A percentile compares a stretch with the other conserved stretches of the same genome.
These are phyloP conservation scores for Syzygium aqueum DNA, from an alignment of 345 rosid species.

Conservation along the genomic window DNA sequence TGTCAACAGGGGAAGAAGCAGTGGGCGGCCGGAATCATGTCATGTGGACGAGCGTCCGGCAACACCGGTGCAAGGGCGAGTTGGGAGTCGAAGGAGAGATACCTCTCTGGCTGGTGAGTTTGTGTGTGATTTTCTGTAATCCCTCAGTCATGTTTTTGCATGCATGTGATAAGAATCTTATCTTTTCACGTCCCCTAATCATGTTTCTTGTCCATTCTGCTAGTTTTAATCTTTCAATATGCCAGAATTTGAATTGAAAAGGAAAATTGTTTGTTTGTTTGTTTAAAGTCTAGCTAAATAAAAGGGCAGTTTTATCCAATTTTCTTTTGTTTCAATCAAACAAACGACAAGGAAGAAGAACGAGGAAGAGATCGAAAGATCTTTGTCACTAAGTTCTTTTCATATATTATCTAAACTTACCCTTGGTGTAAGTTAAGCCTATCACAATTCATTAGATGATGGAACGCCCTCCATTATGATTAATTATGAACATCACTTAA, in stretches of 20 bases:
- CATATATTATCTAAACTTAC: no score
- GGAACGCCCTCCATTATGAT: no score
- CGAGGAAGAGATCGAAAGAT: no score
- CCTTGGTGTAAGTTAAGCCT: no score
- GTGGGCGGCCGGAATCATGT: constrained; percentile 23
- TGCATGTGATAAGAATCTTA: neutral
- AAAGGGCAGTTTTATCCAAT: no score
- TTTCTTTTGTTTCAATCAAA: no score
- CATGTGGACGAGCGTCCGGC: constrained; percentile 76
- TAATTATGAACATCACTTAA: no score
- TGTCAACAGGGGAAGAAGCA: constrained; percentile 19
- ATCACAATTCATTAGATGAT: no score
- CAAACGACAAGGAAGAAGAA: no score
- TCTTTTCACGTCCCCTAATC: neutral
- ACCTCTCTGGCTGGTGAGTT: constrained; percentile 87
- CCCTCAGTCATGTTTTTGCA: neutral
- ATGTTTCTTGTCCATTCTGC: neutral
- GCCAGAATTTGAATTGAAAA: neutral
- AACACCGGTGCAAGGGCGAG: constrained; percentile 75
- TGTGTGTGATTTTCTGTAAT: neutral
- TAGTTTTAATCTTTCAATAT: neutral
- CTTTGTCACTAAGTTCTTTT: neutral
- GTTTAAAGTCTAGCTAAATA: no score
- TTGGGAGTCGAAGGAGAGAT: constrained; percentile 61
- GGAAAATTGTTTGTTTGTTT: neutral